A percentile compares a stretch with the other conserved stretches of the same genome.
Evolutionary conservation across 2,329 filamentous ascomycete species (phyloP).

Genomic region (Cercospora zeina): DNA sequence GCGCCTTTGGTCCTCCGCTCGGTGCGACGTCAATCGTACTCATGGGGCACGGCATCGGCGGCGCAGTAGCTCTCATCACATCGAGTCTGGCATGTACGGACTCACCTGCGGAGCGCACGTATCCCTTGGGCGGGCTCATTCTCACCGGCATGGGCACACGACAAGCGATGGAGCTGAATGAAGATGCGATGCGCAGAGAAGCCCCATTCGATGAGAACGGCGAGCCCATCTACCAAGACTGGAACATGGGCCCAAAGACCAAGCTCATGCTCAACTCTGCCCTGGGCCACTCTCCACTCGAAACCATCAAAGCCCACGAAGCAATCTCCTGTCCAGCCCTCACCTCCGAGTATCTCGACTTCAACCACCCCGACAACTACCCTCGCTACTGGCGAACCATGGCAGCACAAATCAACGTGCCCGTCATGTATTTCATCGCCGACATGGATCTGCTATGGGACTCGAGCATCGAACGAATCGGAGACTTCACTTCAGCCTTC

Average conservation of each 20-base stretch:
- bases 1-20: slow-evolving; percentile 17
- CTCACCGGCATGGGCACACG: slow-evolving; percentile 18
- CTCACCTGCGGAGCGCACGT: slow-evolving; percentile 7
- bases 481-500: slow-evolving; percentile 17
- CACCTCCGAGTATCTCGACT: slow-evolving; percentile 16
- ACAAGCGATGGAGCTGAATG: slow-evolving; percentile 16
- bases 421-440: slow-evolving; percentile 22
- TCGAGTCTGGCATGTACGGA: slow-evolving; percentile 13
- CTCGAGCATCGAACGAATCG: slow-evolving; percentile 6
- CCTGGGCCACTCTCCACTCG: slow-evolving; percentile 16
- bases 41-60: slow-evolving; percentile 15
- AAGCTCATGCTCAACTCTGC: slow-evolving; percentile 22
- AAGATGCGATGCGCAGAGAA: slow-evolving; percentile 9
- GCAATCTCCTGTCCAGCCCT: slow-evolving; percentile 19
- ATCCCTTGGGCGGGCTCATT: slow-evolving; percentile 18
- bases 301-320: slow-evolving; percentile 21
- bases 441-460: slow-evolving; percentile 20
- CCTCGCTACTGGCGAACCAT: slow-evolving; percentile 17
- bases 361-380: slow-evolving; percentile 18
- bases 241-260: slow-evolving; percentile 20
- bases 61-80: slow-evolving; percentile 15
- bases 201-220: slow-evolving; percentile 15
- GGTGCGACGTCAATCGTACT: slow-evolving; percentile 20
- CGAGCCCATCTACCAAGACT: slow-evolving; percentile 18
- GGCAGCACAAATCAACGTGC: slow-evolving; percentile 21